These are phyloP conservation scores for Schizophyllum amplum DNA, from an alignment of 1,284 basidiomycete genomes.

Conservation along the genomic window DNA sequence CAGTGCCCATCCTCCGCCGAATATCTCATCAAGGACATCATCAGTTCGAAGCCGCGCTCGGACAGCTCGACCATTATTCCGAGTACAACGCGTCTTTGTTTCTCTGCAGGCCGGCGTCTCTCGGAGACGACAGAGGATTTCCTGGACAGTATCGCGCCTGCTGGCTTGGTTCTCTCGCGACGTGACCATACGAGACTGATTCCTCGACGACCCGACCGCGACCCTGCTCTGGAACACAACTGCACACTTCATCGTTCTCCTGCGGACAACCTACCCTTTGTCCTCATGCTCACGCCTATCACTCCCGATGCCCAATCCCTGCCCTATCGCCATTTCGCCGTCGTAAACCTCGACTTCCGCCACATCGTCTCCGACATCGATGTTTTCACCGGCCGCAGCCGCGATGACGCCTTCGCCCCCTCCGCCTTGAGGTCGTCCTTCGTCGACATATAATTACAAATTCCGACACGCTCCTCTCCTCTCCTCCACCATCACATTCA, in stretches of 20 bases:
- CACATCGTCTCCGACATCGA: too few relatives aligned
- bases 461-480: conserved; percentile 48
- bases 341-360: conserved; percentile 66
- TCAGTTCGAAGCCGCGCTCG: conserved; percentile 59
- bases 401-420: conserved; percentile 16
- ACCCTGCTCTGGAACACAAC: conserved; percentile 60
- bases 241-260: conserved; percentile 46
- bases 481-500: too few relatives aligned
- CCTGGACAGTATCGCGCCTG: conserved; percentile 24
- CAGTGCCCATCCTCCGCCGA: too few relatives aligned
- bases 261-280: conserved; percentile 32
- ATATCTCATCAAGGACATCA: too few relatives aligned
- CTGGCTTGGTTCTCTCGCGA: conserved; percentile 30
- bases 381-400: too few relatives aligned
- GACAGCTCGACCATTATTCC: conserved; percentile 67
- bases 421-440: conserved; percentile 47
- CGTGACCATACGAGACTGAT: conserved; percentile 57
- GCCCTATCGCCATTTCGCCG: conserved; percentile 78
- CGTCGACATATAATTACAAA: too few relatives aligned
- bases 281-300: conserved; percentile 51
- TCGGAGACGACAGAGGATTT: conserved; percentile 32
- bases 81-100: conserved; percentile 83
- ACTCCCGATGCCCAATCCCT: conserved; percentile 33
- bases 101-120: conserved; percentile 62
- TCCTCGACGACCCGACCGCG: conserved; percentile 65